A percentile compares a stretch with the other conserved stretches of the same genome.
phyloP scores from a whole-genome alignment of 1,284 basidiomycete genomes.

The Boletus mariae region DNA sequence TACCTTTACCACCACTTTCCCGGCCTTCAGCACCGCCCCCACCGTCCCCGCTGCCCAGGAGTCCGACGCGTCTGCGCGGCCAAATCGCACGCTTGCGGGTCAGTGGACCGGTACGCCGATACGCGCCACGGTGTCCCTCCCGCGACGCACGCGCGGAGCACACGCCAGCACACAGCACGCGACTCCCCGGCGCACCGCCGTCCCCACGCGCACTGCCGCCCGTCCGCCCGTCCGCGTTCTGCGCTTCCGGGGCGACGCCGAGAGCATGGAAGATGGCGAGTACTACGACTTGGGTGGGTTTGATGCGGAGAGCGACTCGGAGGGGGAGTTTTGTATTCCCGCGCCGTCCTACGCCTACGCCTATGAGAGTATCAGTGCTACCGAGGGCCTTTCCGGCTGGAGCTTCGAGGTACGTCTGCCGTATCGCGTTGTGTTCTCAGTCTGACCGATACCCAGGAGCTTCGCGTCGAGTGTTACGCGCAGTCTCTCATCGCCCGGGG shows the following conservation, averaged over 20 bases:
- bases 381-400: conserved; percentile 21
- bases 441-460: conserved; percentile 14
- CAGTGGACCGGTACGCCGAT: conserved; percentile 26
- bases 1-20: neutral
- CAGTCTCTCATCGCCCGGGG: conserved; percentile 28
- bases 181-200: neutral
- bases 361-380: conserved; percentile 28
- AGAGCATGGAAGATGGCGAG: neutral
- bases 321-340: neutral
- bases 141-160: conserved; percentile 9
- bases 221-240: neutral
- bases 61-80: too few relatives aligned
- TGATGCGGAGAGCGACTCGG: neutral
- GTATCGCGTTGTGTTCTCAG: neutral
- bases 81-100: neutral
- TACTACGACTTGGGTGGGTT: too few relatives aligned
- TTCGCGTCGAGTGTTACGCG: conserved; percentile 30
- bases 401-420: conserved; percentile 28
- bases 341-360: conserved; percentile 14
- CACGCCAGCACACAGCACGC: neutral
- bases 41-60: neutral
- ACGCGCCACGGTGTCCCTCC: conserved; percentile 23
- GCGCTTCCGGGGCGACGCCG: neutral
- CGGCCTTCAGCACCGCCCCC: too few relatives aligned
- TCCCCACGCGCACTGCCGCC: neutral